Percentiles rank a stretch among this genome's conserved stretches.
Conservation (phyloP, 2,329 filamentous ascomycete species). For the Fragosphaeria purpurea region DNA sequence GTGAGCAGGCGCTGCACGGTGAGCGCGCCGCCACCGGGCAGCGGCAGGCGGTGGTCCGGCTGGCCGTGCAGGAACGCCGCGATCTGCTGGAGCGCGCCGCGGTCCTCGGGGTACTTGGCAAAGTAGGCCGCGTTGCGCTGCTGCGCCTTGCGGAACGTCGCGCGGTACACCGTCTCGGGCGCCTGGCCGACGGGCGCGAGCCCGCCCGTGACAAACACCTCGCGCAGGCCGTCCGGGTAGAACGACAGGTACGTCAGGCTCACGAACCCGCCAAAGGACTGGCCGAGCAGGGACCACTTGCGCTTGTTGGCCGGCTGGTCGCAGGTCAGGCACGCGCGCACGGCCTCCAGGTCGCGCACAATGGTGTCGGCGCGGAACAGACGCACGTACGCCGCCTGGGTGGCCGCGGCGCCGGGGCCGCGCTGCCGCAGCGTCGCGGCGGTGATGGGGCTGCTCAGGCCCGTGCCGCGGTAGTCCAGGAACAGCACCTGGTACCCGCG, state of each 20-base stretch:
- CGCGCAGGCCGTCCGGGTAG: constrained; percentile 65
- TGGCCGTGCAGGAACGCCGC: constrained; percentile 53
- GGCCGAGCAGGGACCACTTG: constrained; percentile 79
- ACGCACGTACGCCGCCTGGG: constrained; percentile 72
- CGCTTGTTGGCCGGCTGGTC: constrained; percentile 50
- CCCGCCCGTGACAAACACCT: constrained; percentile 78
- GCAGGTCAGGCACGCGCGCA: constrained; percentile 63
- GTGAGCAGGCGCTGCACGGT: constrained; percentile 67
- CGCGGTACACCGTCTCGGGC: constrained; percentile 65
- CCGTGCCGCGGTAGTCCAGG: constrained; percentile 87
- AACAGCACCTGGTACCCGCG: constrained; percentile 78
- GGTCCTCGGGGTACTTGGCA: constrained; percentile 73
- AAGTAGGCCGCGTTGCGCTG: constrained; percentile 74
- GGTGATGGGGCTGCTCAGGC: constrained; percentile 71
- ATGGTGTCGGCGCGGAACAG: constrained; percentile 84
- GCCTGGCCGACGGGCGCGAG: constrained; percentile 64
- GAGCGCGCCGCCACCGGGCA: constrained; percentile 64
- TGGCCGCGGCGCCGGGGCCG: constrained; percentile 42
- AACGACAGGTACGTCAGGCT: constrained; percentile 74
- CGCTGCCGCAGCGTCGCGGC: constrained; percentile 58
- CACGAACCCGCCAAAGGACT: constrained; percentile 89
- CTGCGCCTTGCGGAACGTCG: constrained; percentile 58
- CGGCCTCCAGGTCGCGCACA: constrained; percentile 78
- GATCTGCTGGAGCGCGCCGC: constrained; percentile 56
- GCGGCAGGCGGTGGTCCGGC: constrained; percentile 38